Percentiles rank a stretch among this genome's conserved stretches.
These are phyloP conservation scores for Phaeoacremonium minimum DNA, from an alignment of 2,329 filamentous ascomycete species.

Conservation along the genomic window DNA sequence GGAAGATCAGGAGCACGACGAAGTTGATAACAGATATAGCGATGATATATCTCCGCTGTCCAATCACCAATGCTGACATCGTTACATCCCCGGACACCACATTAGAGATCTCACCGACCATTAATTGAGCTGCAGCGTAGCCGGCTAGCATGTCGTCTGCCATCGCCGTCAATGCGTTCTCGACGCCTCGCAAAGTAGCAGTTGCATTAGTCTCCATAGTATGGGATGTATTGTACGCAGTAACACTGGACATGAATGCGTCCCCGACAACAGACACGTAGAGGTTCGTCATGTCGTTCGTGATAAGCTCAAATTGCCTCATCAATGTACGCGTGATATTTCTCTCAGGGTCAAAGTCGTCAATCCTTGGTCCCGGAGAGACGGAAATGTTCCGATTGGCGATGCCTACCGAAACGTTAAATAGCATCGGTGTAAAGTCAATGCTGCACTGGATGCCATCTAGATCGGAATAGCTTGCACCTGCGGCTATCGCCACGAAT, in stretches of 20 bases:
- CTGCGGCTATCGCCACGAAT: constrained; percentile 23
- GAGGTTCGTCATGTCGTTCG: constrained; percentile 29
- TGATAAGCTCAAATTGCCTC: constrained; percentile 26
- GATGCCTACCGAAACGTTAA: constrained; percentile 22
- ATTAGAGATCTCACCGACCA: constrained; percentile 18
- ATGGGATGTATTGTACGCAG: constrained; percentile 6
- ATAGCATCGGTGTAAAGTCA: constrained; percentile 18
- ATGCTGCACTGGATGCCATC: constrained; percentile 25
- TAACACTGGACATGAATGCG: constrained; percentile 25
- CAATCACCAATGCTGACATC: not conserved
- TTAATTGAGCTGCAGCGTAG: constrained; percentile 26
- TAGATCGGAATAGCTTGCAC: constrained; percentile 19
- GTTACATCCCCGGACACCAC: not conserved
- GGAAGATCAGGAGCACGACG: not conserved
- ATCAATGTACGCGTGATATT: constrained; percentile 21
- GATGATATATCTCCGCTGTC: constrained; percentile 1
- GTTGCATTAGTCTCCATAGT: constrained; percentile 1
- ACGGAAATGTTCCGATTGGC: constrained; percentile 21
- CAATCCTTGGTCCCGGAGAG: constrained; percentile 1
- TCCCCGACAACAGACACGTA: constrained; percentile 28
- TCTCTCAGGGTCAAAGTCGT: constrained; percentile 18
- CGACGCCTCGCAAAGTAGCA: constrained; percentile 8
- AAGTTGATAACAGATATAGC: not conserved
- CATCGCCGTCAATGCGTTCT: constrained; percentile 11
- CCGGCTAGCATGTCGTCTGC: constrained; percentile 18